Evolutionary conservation across 2,329 filamentous ascomycete species (phyloP).

Genomic region (Trichoderma koningiopsis): DNA sequence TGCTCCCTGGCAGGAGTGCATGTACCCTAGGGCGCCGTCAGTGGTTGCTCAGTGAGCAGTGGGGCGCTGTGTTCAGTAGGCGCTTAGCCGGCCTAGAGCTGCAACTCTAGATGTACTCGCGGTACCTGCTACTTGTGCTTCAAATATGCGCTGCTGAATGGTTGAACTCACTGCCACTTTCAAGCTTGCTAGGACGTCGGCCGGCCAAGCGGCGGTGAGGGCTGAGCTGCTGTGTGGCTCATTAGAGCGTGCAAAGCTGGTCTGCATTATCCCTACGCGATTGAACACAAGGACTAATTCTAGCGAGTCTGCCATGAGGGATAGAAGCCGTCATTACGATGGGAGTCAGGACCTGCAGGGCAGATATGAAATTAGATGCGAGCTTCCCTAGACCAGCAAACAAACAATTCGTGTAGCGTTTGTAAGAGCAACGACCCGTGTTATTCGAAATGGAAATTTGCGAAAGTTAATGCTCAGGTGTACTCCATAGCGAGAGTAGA

Average conservation of each 20-base stretch:
- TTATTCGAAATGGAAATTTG: background rate
- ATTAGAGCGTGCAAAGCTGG: slow-evolving; percentile 3
- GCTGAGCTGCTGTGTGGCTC: background rate
- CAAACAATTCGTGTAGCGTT: background rate
- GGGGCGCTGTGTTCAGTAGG: slow-evolving; percentile 24
- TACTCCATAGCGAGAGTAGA: background rate
- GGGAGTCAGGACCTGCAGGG: slow-evolving; percentile 20
- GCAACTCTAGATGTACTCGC: background rate
- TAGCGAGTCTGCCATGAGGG: slow-evolving; percentile 3
- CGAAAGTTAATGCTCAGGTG: background rate
- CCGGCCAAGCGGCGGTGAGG: slow-evolving; percentile 23
- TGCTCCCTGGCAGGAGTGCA: slow-evolving; percentile 18
- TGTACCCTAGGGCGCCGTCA: slow-evolving; percentile 11
- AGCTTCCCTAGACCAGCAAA: background rate
- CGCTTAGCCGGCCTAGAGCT: slow-evolving; percentile 23
- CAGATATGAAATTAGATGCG: slow-evolving; percentile 15
- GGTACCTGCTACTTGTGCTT: slow-evolving; percentile 5
- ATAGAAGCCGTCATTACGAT: slow-evolving; percentile 3
- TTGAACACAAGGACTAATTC: background rate
- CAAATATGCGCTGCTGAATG: too few relatives aligned
- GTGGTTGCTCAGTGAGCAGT: slow-evolving; percentile 26
- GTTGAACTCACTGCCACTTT: background rate
- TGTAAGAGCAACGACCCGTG: background rate
- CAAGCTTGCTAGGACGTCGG: background rate
- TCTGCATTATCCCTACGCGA: background rate